phyloP scores from a whole-genome alignment of 2,329 filamentous ascomycete genomes.

The Colletotrichum spaethianum region DNA sequence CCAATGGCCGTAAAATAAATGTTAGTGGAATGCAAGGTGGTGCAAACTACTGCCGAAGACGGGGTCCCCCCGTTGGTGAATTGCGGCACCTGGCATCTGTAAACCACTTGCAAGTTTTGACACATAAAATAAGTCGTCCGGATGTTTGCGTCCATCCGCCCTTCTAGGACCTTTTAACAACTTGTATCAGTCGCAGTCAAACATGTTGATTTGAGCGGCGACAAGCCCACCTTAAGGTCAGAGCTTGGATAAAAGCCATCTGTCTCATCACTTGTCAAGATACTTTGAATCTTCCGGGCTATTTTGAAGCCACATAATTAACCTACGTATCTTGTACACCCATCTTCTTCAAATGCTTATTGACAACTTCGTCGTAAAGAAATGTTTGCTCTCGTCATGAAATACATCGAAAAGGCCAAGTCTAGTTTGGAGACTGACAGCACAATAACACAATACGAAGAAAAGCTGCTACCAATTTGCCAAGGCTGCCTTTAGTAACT shows the following conservation, averaged over 20 bases:
- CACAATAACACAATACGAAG: slow-evolving; percentile 53
- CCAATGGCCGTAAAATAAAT: neutral
- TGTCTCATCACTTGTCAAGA: neutral
- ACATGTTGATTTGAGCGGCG: slow-evolving; percentile 24
- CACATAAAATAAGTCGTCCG: slow-evolving; percentile 22
- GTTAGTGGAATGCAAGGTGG: slow-evolving; percentile 1
- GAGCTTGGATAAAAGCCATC: slow-evolving; percentile 19
- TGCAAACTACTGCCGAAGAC: neutral
- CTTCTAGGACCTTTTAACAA: neutral
- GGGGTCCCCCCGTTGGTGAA: neutral
- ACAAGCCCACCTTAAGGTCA: slow-evolving; percentile 5
- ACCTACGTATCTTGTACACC: neutral
- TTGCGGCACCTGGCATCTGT: slow-evolving; percentile 8
- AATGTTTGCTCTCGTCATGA: slow-evolving; percentile 36
- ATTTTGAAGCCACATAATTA: neutral
- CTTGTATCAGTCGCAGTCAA: slow-evolving; percentile 5
- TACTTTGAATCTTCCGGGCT: neutral
- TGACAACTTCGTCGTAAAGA: neutral
- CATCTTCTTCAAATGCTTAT: neutral
- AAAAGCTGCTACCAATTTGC: slow-evolving; percentile 47
- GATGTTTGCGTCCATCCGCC: neutral
- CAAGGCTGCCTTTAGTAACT: slow-evolving; percentile 65
- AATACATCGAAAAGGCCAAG: slow-evolving; percentile 45
- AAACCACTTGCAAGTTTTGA: slow-evolving; percentile 2
- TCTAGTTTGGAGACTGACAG: slow-evolving; percentile 55